A percentile compares a stretch with the other conserved stretches of the same genome.
phyloP scores from a whole-genome alignment of 208 protist genomes.

The Trypanosoma rangeli region DNA sequence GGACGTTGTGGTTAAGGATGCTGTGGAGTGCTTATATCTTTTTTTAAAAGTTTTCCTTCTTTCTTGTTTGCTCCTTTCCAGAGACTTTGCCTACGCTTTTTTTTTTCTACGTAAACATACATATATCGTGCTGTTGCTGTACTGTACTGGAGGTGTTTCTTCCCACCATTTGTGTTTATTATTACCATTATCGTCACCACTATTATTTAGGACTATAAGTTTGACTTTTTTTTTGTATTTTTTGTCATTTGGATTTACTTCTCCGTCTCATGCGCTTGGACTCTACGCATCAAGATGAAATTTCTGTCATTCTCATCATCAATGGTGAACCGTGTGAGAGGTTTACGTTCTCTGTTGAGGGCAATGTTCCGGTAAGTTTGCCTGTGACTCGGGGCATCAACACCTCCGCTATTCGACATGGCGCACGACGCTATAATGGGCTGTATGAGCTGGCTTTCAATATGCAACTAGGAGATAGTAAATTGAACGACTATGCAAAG shows the following conservation, averaged over 20 bases:
- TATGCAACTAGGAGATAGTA: constrained; percentile 13
- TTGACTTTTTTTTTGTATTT: constrained; percentile 13
- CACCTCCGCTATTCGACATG: background rate
- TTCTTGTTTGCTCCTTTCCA: background rate
- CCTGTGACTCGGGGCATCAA: constrained; percentile 3
- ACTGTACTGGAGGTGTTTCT: background rate
- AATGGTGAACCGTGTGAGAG: constrained; percentile 6
- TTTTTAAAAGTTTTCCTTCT: background rate
- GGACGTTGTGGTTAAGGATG: background rate
- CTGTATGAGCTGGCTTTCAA: constrained; percentile 24
- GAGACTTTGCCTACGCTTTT: background rate
- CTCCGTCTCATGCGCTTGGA: background rate
- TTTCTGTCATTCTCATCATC: constrained; percentile 3
- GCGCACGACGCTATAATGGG: constrained; percentile 23
- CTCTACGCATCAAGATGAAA: background rate
- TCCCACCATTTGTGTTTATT: background rate
- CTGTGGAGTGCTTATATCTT: background rate
- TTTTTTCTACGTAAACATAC: background rate
- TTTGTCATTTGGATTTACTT: background rate
- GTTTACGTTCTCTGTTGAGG: constrained; percentile 2
- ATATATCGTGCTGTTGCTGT: constrained; percentile 1
- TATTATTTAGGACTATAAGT: background rate
- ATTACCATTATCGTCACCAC: background rate
- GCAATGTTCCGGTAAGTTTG: background rate
- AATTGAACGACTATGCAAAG: background rate